A percentile compares a stretch with the other conserved stretches of the same genome.
These are phyloP conservation scores for Podospora australis DNA, from an alignment of 495 filamentous ascomycete species.

Conservation along the genomic window DNA sequence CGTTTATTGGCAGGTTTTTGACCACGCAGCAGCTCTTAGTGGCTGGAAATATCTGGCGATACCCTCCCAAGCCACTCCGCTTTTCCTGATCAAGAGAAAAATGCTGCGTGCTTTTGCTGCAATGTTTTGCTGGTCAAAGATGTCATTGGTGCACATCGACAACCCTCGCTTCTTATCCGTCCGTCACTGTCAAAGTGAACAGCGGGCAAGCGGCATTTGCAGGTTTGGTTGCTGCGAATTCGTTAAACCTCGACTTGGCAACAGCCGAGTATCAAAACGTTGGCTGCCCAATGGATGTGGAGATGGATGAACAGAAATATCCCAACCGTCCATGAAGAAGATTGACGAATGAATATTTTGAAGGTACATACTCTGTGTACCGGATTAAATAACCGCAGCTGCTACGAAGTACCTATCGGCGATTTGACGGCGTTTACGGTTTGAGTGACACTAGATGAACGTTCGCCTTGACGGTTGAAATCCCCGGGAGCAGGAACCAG, in stretches of 20 bases:
- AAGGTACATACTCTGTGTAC: not conserved
- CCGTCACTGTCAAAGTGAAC: not conserved
- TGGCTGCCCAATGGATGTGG: conserved; percentile 1
- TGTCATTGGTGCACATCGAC: not conserved
- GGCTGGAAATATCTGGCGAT: no score
- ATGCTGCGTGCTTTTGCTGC: no score
- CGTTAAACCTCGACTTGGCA: conserved; percentile 7
- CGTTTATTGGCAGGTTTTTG: no score
- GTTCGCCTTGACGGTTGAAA: no score
- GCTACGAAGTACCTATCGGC: no score
- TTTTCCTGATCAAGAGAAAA: no score
- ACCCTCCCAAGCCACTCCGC: no score
- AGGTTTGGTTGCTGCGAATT: not conserved
- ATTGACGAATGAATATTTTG: not conserved
- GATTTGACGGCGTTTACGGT: no score
- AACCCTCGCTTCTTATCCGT: not conserved
- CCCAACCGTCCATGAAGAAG: not conserved
- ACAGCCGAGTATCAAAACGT: conserved; percentile 8
- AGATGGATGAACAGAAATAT: not conserved
- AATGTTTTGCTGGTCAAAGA: conserved; percentile 1
- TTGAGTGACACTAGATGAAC: no score
- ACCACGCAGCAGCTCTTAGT: no score
- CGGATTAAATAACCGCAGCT: no score
- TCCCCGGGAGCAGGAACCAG: no score
- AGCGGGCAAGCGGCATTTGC: not conserved